Conservation (phyloP, 148 eudicot species). For the Rhododendron molle region DNA sequence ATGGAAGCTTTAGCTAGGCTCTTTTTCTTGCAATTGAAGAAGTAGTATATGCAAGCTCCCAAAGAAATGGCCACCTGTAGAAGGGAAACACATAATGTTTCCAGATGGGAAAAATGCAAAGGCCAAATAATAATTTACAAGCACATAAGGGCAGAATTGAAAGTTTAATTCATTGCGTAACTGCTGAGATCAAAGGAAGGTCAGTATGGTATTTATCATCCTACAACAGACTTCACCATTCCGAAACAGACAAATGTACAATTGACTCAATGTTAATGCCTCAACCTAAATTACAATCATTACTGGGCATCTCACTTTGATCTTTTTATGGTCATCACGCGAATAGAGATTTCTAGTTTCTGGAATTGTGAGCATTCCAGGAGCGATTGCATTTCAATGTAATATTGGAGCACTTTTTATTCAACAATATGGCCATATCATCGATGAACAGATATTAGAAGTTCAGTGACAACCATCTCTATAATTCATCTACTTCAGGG, state of each 20-base stretch:
- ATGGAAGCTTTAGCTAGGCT: conserved; percentile 69
- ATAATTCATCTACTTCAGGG: not conserved
- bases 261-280: not conserved
- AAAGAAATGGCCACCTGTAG: conserved; percentile 83
- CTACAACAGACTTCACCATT: not conserved
- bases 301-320: not conserved
- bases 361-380: not conserved
- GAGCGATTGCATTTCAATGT: not conserved
- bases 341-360: not conserved
- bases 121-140: not conserved
- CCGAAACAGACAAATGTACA: not conserved
- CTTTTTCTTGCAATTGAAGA: conserved; percentile 86
- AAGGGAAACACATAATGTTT: conserved; percentile 10
- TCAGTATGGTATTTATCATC: not conserved
- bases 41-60: conserved; percentile 83
- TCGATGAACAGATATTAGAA: not conserved
- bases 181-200: not conserved
- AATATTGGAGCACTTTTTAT: not conserved
- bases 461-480: conserved; percentile 7
- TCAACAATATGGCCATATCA: not conserved
- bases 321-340: not conserved
- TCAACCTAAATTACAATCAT: no score
- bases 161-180: not conserved
- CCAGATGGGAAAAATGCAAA: not conserved
- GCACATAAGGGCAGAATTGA: not conserved